Base-by-base conservation (phyloP, 1,284 basidiomycete species). In the Fomitopsis schrenkii region DNA sequence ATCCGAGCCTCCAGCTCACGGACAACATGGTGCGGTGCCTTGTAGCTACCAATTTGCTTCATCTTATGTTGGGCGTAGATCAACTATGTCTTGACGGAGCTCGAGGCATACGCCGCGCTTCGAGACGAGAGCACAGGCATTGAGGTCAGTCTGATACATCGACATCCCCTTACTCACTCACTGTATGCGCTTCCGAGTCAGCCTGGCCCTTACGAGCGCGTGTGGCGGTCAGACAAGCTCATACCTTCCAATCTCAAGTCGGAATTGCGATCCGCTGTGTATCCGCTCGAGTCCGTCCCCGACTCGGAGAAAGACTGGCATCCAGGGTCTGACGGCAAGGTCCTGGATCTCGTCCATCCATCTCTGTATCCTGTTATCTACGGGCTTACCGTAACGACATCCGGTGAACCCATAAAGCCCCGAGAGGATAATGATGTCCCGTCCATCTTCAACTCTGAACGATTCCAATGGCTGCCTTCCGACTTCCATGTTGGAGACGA, bases 231-330 rank as follows among this genome's bases (percentile, higher is more conserved):
- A n/a, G 38, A 36, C 12, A 19, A 17, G 28, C 35, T 55, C 12
- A 40, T 55, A 22, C 35, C 53, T 12, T 17, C 53, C 28, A 28
- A 17, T 17, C 33, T 55, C 26, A 55, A 55, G 35, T 12, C 28
- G 1, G 30, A 55, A 22, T 17, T 55, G 9, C 33, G 28, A 19
- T 22, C 33, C 33, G 53, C 53, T 14, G 35, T 55, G 10, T 35
- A 33, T 10, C 58, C 53, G 17, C 36, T 64, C 42, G 63, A 62
- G 40, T 35, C 58, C 30, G 52, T 62, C 10, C 64, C 62, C 1
- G 56, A 60, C 1, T 48, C 54, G 14, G 30, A 64, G 55, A 60
- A 60, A 33, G 64, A 64, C 56, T 66, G 63, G 64, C 64, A 64
- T 44, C 62, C 64, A 17, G 60, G 62, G 36, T 61, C 64, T 14